Evolutionary conservation across 2,329 filamentous ascomycete genomes (phyloP).

Genomic region (Aspergillus sp.): DNA sequence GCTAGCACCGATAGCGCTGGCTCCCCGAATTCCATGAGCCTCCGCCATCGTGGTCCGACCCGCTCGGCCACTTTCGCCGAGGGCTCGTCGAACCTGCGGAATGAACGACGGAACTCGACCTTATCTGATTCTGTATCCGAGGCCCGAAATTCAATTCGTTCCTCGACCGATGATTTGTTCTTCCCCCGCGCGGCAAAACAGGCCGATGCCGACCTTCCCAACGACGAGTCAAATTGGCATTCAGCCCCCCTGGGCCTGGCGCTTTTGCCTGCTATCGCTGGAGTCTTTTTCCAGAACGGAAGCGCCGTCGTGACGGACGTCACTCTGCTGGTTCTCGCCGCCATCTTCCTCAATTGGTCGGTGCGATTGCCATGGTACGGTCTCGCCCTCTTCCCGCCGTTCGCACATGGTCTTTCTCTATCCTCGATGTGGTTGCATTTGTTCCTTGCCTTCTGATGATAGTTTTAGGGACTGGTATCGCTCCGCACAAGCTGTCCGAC

Average conservation of each 20-base stretch:
- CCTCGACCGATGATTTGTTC: constrained; percentile 70
- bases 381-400: not conserved
- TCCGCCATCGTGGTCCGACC: constrained; percentile 37
- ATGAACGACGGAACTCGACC: constrained; percentile 69
- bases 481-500: constrained; percentile 64
- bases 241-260: constrained; percentile 80
- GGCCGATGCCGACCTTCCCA: constrained; percentile 31
- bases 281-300: constrained; percentile 81
- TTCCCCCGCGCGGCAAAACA: constrained; percentile 52
- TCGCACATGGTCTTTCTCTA: not conserved
- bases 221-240: constrained; percentile 69
- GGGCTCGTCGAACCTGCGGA: constrained; percentile 25
- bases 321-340: constrained; percentile 74
- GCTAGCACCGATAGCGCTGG: constrained; percentile 9
- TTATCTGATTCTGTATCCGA: constrained; percentile 75
- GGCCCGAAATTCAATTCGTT: constrained; percentile 61
- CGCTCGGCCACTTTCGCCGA: constrained; percentile 41
- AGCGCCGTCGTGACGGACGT: constrained; percentile 81
- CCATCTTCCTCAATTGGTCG: constrained; percentile 88
- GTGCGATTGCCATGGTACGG: constrained; percentile 83
- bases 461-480: constrained; percentile 68
- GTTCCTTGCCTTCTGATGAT: constrained; percentile 4
- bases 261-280: constrained; percentile 80
- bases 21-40: constrained; percentile 19
- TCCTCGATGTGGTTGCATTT: too few species aligned